Conservation (phyloP, 2,329 filamentous ascomycete genomes). For the Ascosphaera acerosa region DNA sequence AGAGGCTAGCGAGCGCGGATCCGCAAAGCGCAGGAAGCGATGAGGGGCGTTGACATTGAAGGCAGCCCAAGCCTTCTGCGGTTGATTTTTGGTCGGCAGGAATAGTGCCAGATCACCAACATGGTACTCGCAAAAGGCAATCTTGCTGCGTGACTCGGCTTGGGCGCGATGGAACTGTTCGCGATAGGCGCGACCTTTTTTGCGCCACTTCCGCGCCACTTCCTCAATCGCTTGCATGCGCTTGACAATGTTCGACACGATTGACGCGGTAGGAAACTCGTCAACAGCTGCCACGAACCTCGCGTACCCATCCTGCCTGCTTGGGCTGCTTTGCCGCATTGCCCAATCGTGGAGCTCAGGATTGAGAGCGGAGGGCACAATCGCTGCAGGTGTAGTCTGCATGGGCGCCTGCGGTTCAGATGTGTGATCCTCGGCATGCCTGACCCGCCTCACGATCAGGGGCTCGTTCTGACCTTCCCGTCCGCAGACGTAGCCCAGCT, state of each 20-base stretch:
- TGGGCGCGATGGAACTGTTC: conserved; percentile 63
- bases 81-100: conserved; percentile 80
- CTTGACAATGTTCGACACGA: conserved; percentile 64
- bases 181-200: conserved; percentile 62
- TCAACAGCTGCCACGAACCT: conserved; percentile 49
- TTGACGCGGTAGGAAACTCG: conserved; percentile 59
- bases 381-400: neutral
- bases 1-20: conserved; percentile 56
- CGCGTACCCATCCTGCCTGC: conserved; percentile 25
- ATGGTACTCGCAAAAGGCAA: conserved; percentile 87
- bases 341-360: conserved; percentile 28
- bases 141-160: conserved; percentile 80
- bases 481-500: conserved; percentile 59
- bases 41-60: conserved; percentile 97
- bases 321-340: neutral
- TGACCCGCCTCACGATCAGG: conserved; percentile 48
- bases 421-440: neutral
- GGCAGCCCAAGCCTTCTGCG: conserved; percentile 84
- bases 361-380: conserved; percentile 25
- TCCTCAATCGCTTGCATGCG: conserved; percentile 85
- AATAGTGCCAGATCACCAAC: conserved; percentile 89
- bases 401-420: neutral
- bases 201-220: conserved; percentile 77
- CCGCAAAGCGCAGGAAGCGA: conserved; percentile 86
- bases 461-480: conserved; percentile 35